These are phyloP conservation scores for Penicillium silybi DNA, from an alignment of 495 filamentous ascomycete species.

Conservation along the genomic window DNA sequence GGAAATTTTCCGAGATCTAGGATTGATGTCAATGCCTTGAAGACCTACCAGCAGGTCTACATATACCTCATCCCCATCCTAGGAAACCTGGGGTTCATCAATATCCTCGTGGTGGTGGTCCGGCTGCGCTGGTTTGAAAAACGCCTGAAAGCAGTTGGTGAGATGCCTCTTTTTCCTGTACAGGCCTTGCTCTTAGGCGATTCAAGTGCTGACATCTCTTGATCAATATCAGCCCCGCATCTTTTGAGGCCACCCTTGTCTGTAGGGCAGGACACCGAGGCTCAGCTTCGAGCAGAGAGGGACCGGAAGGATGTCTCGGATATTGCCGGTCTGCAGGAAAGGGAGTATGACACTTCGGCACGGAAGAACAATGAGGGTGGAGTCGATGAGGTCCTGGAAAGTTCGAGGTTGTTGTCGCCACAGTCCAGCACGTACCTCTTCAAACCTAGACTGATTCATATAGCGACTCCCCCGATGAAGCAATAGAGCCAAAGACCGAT, in stretches of 20 bases:
- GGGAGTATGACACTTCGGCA: background rate
- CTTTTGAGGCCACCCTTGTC: background rate
- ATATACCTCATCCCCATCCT: slow-evolving; percentile 34
- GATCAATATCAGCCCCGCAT: background rate
- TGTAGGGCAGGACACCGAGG: background rate
- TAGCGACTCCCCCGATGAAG: background rate
- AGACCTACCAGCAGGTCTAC: slow-evolving; percentile 39
- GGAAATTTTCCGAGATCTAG: slow-evolving; percentile 8
- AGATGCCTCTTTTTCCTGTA: background rate
- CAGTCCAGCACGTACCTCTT: no score
- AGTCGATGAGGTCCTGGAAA: background rate
- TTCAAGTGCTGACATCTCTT: background rate
- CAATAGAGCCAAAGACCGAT: background rate
- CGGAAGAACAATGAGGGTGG: background rate
- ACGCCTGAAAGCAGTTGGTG: slow-evolving; percentile 20
- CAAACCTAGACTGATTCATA: background rate
- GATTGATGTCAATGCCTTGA: slow-evolving; percentile 32
- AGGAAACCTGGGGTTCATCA: slow-evolving; percentile 33
- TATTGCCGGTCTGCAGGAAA: background rate
- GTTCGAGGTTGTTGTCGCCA: background rate
- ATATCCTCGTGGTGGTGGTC: slow-evolving; percentile 31
- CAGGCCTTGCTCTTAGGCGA: background rate
- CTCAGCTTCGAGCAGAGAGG: background rate
- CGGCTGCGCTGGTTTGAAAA: slow-evolving; percentile 36
- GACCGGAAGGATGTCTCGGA: background rate